Percentiles rank a stretch among this genome's conserved stretches.
Evolutionary conservation across 75 land plant genomes (phyloP).

Genomic region (Pseudotsuga menziesii): DNA sequence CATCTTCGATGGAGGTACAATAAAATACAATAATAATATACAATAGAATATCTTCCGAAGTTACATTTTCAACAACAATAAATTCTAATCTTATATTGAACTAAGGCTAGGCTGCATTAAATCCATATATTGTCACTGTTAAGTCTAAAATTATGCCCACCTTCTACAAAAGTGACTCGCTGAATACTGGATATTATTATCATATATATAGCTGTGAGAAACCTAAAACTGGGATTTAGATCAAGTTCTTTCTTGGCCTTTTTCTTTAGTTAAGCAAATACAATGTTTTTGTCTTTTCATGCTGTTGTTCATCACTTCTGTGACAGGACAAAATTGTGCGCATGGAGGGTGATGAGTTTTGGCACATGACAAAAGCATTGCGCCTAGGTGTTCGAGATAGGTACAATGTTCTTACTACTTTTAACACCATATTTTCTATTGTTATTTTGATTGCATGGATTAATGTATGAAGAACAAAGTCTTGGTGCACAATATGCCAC

Average conservation of each 20-base stretch:
- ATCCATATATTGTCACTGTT: neutral
- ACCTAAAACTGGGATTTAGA: neutral
- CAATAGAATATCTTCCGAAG: no score
- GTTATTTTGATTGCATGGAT: neutral
- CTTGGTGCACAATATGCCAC: neutral
- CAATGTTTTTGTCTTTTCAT: neutral
- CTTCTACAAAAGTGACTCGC: neutral
- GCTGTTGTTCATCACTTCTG: slow-evolving; percentile 5
- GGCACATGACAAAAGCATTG: slow-evolving; percentile 88
- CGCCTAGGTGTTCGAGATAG: slow-evolving; percentile 66
- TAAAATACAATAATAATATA: no score
- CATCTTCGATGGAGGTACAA: no score
- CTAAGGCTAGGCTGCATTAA: neutral
- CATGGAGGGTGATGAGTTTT: slow-evolving; percentile 83
- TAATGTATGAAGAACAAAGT: no score
- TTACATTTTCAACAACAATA: no score
- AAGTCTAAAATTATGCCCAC: neutral
- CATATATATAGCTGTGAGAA: neutral
- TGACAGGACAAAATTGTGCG: slow-evolving; percentile 56
- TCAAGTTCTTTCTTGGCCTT: no score
- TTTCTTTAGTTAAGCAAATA: no score
- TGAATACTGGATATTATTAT: neutral
- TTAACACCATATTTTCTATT: neutral
- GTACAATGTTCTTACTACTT: slow-evolving; percentile 23
- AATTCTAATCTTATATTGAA: neutral